Base-by-base conservation (phyloP, 1,284 basidiomycete genomes). In the Erythrobasidium hasegawianum region DNA sequence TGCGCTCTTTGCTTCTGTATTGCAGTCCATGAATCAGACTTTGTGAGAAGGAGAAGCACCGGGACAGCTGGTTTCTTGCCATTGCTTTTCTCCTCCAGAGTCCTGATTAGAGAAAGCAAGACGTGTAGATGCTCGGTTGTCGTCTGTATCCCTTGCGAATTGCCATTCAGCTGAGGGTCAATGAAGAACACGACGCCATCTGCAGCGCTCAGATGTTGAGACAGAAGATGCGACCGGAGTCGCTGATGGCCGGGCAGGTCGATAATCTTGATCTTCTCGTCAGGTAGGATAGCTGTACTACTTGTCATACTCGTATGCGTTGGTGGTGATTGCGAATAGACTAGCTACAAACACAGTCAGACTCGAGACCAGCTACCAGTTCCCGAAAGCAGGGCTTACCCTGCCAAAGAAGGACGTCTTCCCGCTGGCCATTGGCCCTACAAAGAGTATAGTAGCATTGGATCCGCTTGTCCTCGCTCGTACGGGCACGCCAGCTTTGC, bases 211-310 rank as follows among this genome's bases (percentile, higher is more conserved):
- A 74, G 68, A 65, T 70, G 69, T 40, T 72, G 72, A n/a, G 72
- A 71, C 27, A 74, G 71, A 11, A 69, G 54, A 8, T 71, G 70
- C 9, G 73, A 70, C 33, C 73, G 72, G 2, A 74, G 61, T 7
- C 73, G 72, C 16, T 72, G 68, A 57, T 74, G 73, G 1, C 73
- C 73, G 5, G 73, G 73, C 29, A 68, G 59, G 60, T 74, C 73
- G 61, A 74, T 69, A 39, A 74, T 24, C 45, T 62, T 41, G 39
- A 67, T 50, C 20, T 67, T 67, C 58, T 56, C 49, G 16, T 57
- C 64, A 33, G 57, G 64, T 9, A 74, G 45, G 16, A 66, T 26
- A 2, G 66, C 72, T 40, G 71, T 70, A 57, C 70, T 74, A 61
- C 71, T 67, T 56, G 71, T 69, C 61, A 73, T 71, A n/a, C 64